These are phyloP conservation scores for Coleophoma cylindrospora DNA, from an alignment of 2,329 filamentous ascomycete species.

Conservation along the genomic window DNA sequence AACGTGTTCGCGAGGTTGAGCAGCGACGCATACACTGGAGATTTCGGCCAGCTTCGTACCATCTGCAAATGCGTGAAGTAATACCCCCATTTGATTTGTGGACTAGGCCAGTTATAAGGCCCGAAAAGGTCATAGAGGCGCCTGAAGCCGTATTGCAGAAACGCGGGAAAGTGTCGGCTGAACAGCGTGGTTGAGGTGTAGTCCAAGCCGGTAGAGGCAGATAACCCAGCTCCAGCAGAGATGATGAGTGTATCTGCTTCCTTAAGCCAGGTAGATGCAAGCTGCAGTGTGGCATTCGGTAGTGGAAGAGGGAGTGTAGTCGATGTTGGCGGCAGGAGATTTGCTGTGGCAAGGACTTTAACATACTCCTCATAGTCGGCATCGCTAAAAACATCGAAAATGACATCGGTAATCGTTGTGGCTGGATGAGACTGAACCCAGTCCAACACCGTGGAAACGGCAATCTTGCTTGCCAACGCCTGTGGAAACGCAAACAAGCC, in stretches of 20 bases:
- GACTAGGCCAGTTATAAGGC: constrained; percentile 22
- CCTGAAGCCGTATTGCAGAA: constrained; percentile 21
- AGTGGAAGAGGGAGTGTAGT: background rate
- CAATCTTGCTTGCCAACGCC: constrained; percentile 22
- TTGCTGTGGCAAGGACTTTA: constrained; percentile 3
- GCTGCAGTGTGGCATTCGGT: background rate
- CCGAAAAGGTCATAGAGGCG: constrained; percentile 30
- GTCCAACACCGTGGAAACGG: constrained; percentile 20
- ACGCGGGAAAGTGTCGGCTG: constrained; percentile 24
- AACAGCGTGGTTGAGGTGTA: constrained; percentile 27
- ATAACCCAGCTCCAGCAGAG: constrained; percentile 29
- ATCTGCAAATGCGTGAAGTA: constrained; percentile 27
- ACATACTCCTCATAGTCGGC: constrained; percentile 19
- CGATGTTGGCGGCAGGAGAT: background rate
- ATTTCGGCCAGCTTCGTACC: constrained; percentile 21
- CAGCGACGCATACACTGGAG: constrained; percentile 15
- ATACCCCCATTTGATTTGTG: constrained; percentile 27
- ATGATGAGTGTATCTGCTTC: constrained; percentile 22
- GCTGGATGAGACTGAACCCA: constrained; percentile 23
- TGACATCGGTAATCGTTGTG: constrained; percentile 23
- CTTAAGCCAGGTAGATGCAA: constrained; percentile 19
- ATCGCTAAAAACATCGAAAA: constrained; percentile 29
- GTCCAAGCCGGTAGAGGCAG: constrained; percentile 28
- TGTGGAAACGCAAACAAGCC: constrained; percentile 30
- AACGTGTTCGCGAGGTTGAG: constrained; percentile 12